A percentile compares a stretch with the other conserved stretches of the same genome.
phyloP scores from a whole-genome alignment of 495 filamentous ascomycete species.

The Articulospora tetracladia region DNA sequence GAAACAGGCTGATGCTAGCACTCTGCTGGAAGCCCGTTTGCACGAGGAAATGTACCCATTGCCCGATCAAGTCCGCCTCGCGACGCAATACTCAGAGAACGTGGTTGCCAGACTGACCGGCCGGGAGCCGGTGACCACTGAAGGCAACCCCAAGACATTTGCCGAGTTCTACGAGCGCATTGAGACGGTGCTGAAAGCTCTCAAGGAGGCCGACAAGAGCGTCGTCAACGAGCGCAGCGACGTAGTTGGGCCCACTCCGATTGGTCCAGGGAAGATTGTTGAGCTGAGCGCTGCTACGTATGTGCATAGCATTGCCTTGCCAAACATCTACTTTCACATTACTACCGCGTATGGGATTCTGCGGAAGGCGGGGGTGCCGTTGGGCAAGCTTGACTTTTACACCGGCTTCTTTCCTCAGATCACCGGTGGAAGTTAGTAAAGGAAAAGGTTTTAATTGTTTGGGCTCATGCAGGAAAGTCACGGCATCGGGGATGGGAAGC shows the following conservation, averaged over 20 bases:
- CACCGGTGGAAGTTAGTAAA: conserved; percentile 10
- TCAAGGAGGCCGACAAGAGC: conserved; percentile 32
- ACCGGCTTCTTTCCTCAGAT: conserved; percentile 22
- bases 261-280: conserved; percentile 28
- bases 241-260: conserved; percentile 7
- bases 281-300: conserved; percentile 26
- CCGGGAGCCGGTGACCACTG: conserved; percentile 22
- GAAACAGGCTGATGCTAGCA: conserved; percentile 23
- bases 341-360: conserved; percentile 52
- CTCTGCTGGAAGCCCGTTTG: conserved; percentile 23
- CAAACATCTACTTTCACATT: conserved; percentile 57
- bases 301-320: conserved; percentile 34
- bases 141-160: conserved; percentile 33
- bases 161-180: conserved; percentile 33
- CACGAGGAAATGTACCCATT: conserved; percentile 20
- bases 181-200: conserved; percentile 30
- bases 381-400: conserved; percentile 52
- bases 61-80: conserved; percentile 14
- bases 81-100: conserved; percentile 14
- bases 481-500: too few relatives aligned
- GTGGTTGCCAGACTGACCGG: conserved; percentile 11
- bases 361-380: conserved; percentile 46
- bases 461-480: too few relatives aligned
- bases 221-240: conserved; percentile 20
- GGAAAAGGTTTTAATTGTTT: conserved; percentile 5